Evolutionary conservation across 495 filamentous ascomycete genomes (phyloP).

Genomic region (Penicillium flavigenum): DNA sequence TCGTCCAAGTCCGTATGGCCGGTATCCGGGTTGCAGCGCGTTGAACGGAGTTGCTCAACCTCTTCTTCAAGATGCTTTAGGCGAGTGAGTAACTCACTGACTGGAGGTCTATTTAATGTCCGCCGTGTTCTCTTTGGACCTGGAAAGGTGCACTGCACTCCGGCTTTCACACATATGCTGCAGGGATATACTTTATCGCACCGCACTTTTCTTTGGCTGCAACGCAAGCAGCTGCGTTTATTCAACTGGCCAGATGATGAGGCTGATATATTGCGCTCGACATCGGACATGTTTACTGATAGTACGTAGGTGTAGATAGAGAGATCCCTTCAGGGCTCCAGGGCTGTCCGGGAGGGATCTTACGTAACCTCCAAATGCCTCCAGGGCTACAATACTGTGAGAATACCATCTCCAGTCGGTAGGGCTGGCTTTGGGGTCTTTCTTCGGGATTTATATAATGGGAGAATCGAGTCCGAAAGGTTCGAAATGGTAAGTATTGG

Average conservation of each 20-base stretch:
- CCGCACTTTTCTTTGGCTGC: constrained; percentile 32
- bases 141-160: constrained; percentile 70
- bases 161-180: constrained; percentile 66
- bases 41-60: constrained; percentile 52
- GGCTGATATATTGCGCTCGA: background rate
- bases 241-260: background rate
- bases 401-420: too few relatives aligned
- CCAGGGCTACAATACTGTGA: too few relatives aligned
- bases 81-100: constrained; percentile 62
- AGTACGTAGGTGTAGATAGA: background rate
- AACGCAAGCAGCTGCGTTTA: constrained; percentile 18
- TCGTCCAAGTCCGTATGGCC: background rate
- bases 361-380: too few relatives aligned
- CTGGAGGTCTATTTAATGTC: constrained; percentile 52
- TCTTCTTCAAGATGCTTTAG: constrained; percentile 70
- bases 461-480: background rate
- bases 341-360: too few relatives aligned
- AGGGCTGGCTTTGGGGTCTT: too few relatives aligned
- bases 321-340: too few relatives aligned
- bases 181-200: constrained; percentile 55
- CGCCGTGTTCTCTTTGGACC: constrained; percentile 66
- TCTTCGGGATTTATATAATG: too few relatives aligned
- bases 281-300: background rate
- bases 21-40: background rate
- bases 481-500: background rate